Evolutionary conservation across 768 basidiomycete species (phyloP).

Genomic region (Cubamyces sp.): DNA sequence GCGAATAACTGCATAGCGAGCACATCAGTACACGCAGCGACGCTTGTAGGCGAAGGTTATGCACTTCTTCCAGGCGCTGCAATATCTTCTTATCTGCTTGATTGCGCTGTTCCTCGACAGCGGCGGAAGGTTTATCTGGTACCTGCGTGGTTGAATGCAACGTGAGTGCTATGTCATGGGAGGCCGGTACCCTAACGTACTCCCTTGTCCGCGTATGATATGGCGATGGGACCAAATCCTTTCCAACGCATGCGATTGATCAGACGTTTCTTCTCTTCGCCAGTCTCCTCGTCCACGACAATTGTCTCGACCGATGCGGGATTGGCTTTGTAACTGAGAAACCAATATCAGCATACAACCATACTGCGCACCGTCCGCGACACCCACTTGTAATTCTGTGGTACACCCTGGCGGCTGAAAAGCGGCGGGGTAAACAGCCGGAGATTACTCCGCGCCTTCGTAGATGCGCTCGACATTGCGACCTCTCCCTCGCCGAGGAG

Average conservation of each 20-base stretch:
- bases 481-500: constrained; percentile 31
- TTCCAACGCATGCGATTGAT: constrained; percentile 90
- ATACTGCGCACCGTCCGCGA: not conserved
- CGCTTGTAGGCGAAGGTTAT: not conserved
- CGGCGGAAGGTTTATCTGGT: constrained; percentile 65
- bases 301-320: constrained; percentile 72
- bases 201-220: constrained; percentile 64
- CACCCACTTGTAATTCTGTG: constrained; percentile 79
- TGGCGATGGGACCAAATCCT: constrained; percentile 73
- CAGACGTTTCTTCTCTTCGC: constrained; percentile 80
- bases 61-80: constrained; percentile 57
- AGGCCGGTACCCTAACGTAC: constrained; percentile 37
- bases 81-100: constrained; percentile 60
- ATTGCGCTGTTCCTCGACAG: constrained; percentile 62
- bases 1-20: constrained; percentile 57
- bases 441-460: constrained; percentile 54
- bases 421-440: constrained; percentile 87
- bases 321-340: constrained; percentile 73
- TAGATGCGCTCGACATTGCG: not conserved
- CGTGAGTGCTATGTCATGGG: not conserved
- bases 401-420: constrained; percentile 81
- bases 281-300: constrained; percentile 71
- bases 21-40: not conserved
- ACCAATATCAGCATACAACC: not conserved
- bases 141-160: constrained; percentile 43